Base-by-base conservation (phyloP, 2,329 filamentous ascomycete genomes). In the Aspergillus ibericus region DNA sequence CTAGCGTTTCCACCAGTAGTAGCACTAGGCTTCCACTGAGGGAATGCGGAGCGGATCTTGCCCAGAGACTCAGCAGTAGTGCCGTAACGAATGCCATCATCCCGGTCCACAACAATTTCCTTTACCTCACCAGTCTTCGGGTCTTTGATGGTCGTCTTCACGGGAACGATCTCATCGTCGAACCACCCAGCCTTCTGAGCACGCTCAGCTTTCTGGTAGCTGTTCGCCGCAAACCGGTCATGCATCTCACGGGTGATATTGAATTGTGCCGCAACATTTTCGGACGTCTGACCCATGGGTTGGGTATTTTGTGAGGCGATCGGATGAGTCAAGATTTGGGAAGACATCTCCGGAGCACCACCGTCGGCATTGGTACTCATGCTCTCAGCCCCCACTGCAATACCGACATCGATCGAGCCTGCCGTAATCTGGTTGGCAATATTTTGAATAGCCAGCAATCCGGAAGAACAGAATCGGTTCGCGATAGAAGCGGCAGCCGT, bases 1-100 rank as follows among this genome's bases (percentile, higher is more conserved):
- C 87, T 91, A 34, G 93, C 93, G 76, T 97, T 97, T 63, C 93
- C 93, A 55, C 91, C 93, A 78, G 96, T 93, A 75, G 96, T 96
- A 65, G 84, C 87, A 53, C 92, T 93, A 70, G 92, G 89, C 76
- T 67, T 58, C 75, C 75, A 77, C 57, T 95, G 91, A 57, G 91
- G 86, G 75, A 97, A 97, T 4, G 92, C 91, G 18, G 92, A 83
- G 64, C 85, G 87, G 75, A 97, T 92, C 85, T 96, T 96, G 77
- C 81, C 82, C 12, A 97, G 86, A 1, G 85, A 87, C 79, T 96
- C 91, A 63, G 84, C 84, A 1, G 93, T 97, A 65, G 95, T 91
- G 65, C 90, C 90, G 51, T 89, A 83, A 29, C 93, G 85, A 65
- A 97, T 83, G 62, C 93, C 93, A 69, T 97, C 93, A 72, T 97